These are phyloP conservation scores for Mycogone perniciosa DNA, from an alignment of 2,329 filamentous ascomycete species.

Conservation along the genomic window DNA sequence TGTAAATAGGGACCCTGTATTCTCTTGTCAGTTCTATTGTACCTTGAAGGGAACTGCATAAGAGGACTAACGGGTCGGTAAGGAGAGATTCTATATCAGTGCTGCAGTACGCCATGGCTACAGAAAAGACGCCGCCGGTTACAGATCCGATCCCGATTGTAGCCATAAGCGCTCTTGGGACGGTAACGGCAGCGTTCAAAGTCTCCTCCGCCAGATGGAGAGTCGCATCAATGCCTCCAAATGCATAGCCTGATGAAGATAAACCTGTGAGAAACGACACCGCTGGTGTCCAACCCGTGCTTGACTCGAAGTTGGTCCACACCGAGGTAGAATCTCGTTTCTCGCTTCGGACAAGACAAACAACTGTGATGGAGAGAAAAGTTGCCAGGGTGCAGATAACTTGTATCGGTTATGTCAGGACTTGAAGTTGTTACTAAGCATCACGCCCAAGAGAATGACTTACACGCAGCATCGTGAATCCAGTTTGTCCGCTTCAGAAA, in stretches of 20 bases:
- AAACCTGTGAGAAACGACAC: conserved; percentile 34
- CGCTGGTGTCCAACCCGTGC: conserved; percentile 23
- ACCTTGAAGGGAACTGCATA: neutral
- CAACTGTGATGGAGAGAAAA: neutral
- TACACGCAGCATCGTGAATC: conserved; percentile 8
- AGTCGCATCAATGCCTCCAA: conserved; percentile 30
- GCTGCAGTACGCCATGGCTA: conserved; percentile 23
- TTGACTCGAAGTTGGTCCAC: conserved; percentile 26
- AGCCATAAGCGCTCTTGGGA: conserved; percentile 28
- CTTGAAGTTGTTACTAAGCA: neutral
- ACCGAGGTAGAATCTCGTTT: conserved; percentile 15
- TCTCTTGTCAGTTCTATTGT: neutral
- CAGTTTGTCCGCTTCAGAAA: conserved; percentile 7
- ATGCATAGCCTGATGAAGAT: conserved; percentile 31
- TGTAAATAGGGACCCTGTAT: conserved; percentile 7
- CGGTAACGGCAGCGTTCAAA: conserved; percentile 21
- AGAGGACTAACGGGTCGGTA: conserved; percentile 2
- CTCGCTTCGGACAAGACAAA: conserved; percentile 6
- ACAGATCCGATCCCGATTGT: conserved; percentile 29
- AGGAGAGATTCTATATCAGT: conserved; percentile 17
- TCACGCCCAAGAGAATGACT: neutral
- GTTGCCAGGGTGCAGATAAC: conserved; percentile 1
- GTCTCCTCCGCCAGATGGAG: conserved; percentile 34
- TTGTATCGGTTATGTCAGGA: neutral
- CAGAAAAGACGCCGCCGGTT: conserved; percentile 25